Percentiles rank a stretch among this genome's conserved stretches.
These are phyloP conservation scores for Fusarium piperis DNA, from an alignment of 2,329 filamentous ascomycete genomes.

Conservation along the genomic window DNA sequence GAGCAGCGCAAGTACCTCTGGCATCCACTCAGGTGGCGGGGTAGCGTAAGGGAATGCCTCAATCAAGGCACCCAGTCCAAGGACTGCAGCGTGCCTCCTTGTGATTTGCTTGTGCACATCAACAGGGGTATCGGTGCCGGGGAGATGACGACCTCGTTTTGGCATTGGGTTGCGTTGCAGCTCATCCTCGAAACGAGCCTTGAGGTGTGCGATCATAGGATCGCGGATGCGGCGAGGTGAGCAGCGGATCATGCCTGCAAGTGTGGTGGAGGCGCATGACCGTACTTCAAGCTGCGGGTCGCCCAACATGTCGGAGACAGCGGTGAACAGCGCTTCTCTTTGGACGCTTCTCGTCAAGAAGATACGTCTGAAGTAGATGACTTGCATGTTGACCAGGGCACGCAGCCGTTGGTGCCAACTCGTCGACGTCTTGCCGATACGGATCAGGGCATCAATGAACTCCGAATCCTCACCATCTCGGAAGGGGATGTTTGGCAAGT, in stretches of 20 bases:
- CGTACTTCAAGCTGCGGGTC: conserved; percentile 94
- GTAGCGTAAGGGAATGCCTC: conserved; percentile 97
- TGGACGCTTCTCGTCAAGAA: conserved; percentile 83
- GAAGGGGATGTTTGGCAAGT: conserved; percentile 95
- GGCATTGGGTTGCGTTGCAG: conserved; percentile 89
- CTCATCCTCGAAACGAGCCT: conserved; percentile 79
- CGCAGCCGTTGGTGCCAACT: conserved; percentile 97
- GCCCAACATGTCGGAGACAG: conserved; percentile 94
- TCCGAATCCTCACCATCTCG: conserved; percentile 83
- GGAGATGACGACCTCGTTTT: conserved; percentile 68
- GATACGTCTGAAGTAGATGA: conserved; percentile 95
- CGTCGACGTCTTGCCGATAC: conserved; percentile 82
- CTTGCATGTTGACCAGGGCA: conserved; percentile 97
- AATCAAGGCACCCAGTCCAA: conserved; percentile 89
- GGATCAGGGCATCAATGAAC: conserved; percentile 87
- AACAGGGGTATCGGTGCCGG: conserved; percentile 74
- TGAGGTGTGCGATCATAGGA: conserved; percentile 78
- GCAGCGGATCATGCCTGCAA: conserved; percentile 98
- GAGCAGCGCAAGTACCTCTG: conserved; percentile 86
- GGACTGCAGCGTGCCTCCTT: conserved; percentile 85
- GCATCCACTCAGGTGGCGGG: conserved; percentile 93
- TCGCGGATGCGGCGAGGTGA: conserved; percentile 84
- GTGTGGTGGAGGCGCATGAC: conserved; percentile 87
- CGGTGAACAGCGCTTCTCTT: conserved; percentile 84
- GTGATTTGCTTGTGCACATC: conserved; percentile 82